A percentile compares a stretch with the other conserved stretches of the same genome.
These are phyloP conservation scores for Pinus taeda DNA, from an alignment of 75 land plant species.

Conservation along the genomic window DNA sequence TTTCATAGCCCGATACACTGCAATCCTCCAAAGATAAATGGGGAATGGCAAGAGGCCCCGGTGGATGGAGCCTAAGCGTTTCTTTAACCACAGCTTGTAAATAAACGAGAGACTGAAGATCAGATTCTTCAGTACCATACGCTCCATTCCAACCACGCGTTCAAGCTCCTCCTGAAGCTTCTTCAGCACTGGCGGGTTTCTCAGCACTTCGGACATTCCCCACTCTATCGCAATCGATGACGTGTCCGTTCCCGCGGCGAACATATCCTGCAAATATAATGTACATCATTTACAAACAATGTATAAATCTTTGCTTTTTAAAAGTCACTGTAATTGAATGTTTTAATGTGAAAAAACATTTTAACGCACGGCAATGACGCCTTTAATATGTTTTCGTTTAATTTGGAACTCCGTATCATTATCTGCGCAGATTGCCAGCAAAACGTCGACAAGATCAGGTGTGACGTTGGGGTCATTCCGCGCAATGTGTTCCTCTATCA, in stretches of 20 bases:
- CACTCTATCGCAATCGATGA: conserved; percentile 11
- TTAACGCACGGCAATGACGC: conserved; percentile 11
- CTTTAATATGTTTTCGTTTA: conserved; percentile 20
- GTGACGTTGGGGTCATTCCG: neutral
- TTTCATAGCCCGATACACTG: too few species aligned
- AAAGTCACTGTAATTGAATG: neutral
- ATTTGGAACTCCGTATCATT: conserved; percentile 17
- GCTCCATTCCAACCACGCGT: conserved; percentile 10
- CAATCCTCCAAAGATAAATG: too few species aligned
- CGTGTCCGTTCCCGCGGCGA: conserved; percentile 20
- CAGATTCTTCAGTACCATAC: conserved; percentile 19
- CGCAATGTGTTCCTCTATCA: conserved; percentile 23
- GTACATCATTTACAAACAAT: neutral
- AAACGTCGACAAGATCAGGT: conserved; percentile 10
- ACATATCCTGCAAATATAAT: conserved; percentile 4
- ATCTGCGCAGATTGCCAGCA: conserved; percentile 12
- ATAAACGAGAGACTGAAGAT: conserved; percentile 3
- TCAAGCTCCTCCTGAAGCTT: conserved; percentile 20
- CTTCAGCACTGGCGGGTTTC: conserved; percentile 8
- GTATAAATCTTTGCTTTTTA: neutral
- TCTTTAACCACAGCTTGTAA: conserved; percentile 24
- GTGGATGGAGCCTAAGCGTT: conserved; percentile 15
- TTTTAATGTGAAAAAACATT: neutral
- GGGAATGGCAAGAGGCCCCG: conserved; percentile 6
- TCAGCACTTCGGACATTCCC: conserved; percentile 14